A percentile compares a stretch with the other conserved stretches of the same genome.
Evolutionary conservation across 164 flowering plant genomes (phyloP).

Genomic region (Nelumbo lutea): DNA sequence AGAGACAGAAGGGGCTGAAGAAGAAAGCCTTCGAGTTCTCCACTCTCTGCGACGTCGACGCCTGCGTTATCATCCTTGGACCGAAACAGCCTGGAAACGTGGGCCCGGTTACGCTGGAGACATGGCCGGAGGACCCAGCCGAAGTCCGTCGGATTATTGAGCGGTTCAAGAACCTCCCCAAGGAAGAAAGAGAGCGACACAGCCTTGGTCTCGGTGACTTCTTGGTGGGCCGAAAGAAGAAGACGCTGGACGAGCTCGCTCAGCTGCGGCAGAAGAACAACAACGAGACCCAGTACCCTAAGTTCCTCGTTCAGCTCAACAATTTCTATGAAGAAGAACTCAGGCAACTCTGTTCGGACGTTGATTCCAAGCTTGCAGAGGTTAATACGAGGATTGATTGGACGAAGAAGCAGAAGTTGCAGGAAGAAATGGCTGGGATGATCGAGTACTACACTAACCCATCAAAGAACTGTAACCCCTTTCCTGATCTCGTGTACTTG

Average conservation of each 20-base stretch:
- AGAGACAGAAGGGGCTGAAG: conserved; percentile 27
- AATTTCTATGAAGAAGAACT: conserved; percentile 11
- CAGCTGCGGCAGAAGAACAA: conserved; percentile 5
- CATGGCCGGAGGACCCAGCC: conserved; percentile 28
- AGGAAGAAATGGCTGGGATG: neutral
- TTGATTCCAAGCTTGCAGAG: conserved; percentile 15
- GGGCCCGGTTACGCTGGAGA: neutral
- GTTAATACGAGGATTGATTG: conserved; percentile 1
- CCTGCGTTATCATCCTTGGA: conserved; percentile 37
- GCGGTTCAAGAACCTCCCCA: conserved; percentile 1
- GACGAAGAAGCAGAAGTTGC: neutral
- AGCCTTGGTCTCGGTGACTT: conserved; percentile 10
- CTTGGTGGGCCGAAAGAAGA: conserved; percentile 11
- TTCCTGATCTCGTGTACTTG: too few species aligned
- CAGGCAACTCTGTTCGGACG: neutral
- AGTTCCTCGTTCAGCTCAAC: conserved; percentile 18
- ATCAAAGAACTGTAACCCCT: too few species aligned
- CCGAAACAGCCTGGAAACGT: conserved; percentile 7
- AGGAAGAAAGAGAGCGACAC: conserved; percentile 10
- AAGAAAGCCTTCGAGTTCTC: conserved; percentile 30
- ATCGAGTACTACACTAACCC: too few species aligned
- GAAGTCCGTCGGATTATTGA: conserved; percentile 17
- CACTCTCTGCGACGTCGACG: conserved; percentile 34
- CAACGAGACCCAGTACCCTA: conserved; percentile 10
- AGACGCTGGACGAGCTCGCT: conserved; percentile 10